Evolutionary conservation across 1,139 yeast genomes (phyloP), one percentile per base, ranked within the genome.

Genomic region (Sugiyamaella xylanicola): DNA sequence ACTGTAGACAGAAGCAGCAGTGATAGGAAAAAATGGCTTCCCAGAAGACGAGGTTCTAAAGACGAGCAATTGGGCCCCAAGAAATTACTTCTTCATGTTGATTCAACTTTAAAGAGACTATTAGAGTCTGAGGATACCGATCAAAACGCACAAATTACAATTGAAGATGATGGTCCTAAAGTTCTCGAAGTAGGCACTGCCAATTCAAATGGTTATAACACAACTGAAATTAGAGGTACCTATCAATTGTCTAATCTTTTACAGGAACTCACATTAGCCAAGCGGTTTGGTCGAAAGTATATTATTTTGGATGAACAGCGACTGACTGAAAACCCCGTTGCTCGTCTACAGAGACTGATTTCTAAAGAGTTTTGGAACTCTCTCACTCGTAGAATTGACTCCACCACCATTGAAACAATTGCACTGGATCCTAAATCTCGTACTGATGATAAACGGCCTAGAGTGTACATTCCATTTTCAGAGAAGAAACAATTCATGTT

Each of bases 121-220:
- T 75, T 92, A 59, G 80, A 78, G 32, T 83, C 80, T 60, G 97
- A 92, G 69, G 98, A 92, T 68, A 91, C 97, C 2, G 96, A 91
- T 70, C 79, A 79, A 55, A 87, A 92, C 70, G 84, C 74, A 70
- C 97, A 92, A 71, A 92, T 92, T 65, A 91, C 97, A 13, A 86
- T 91, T 53, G 97, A 91, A 66, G 97, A 91, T 69, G 80, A 84
- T 2, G 97, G 97, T 0, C 97, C 97, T n/a, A 91, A 91, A 68
- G 95, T 87, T 15, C 75, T 90, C 60, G 79, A 84, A 61, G 76
- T 91, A 42, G 96, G 96, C 4, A 89, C 97, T 0, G 89, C 85
- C 48, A 87, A 87, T 68, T 88, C 96, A 1, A 82, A 85, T 63
- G 97, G 97, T 1, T 87, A 74, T 71, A 84, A 82, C 46, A 85